A percentile compares a stretch with the other conserved stretches of the same genome.
phyloP scores from a whole-genome alignment of 768 basidiomycete genomes.

The Agaricus subrufescens region DNA sequence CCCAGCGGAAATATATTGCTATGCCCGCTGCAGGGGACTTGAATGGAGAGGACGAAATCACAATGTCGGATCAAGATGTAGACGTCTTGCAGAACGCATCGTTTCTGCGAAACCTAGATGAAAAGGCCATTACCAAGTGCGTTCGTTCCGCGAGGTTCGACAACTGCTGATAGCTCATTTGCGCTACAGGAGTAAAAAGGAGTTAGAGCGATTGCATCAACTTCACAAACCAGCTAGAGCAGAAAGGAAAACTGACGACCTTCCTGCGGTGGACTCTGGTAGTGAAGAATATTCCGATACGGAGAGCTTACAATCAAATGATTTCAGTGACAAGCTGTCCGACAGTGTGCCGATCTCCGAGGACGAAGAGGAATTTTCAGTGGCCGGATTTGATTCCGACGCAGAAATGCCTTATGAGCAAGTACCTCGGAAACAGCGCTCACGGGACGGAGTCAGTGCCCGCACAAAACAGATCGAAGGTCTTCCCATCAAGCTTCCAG shows the following conservation, averaged over 20 bases:
- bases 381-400: constrained; percentile 44
- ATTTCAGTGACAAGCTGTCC: constrained; percentile 25
- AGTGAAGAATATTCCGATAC: constrained; percentile 36
- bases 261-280: constrained; percentile 68
- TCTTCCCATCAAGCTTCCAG: constrained; percentile 82
- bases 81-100: constrained; percentile 56
- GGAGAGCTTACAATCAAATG: constrained; percentile 39
- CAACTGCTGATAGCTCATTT: neutral
- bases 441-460: constrained; percentile 37
- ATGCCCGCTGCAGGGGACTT: constrained; percentile 44
- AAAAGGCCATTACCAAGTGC: constrained; percentile 79
- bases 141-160: neutral
- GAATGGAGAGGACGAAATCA: constrained; percentile 43
- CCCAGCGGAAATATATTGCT: constrained; percentile 54
- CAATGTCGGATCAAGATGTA: constrained; percentile 67
- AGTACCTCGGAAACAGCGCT: constrained; percentile 48
- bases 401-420: constrained; percentile 75
- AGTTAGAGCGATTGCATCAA: constrained; percentile 66
- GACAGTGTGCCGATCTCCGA: constrained; percentile 18
- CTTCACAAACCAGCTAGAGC: constrained; percentile 54
- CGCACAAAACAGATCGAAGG: constrained; percentile 36
- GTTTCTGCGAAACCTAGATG: constrained; percentile 73
- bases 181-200: constrained; percentile 72
- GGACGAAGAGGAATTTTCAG: constrained; percentile 33
- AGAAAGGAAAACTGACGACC: constrained; percentile 43